These are phyloP conservation scores for Nemophila menziesii DNA, from an alignment of 257 asterid species.

Conservation along the genomic window DNA sequence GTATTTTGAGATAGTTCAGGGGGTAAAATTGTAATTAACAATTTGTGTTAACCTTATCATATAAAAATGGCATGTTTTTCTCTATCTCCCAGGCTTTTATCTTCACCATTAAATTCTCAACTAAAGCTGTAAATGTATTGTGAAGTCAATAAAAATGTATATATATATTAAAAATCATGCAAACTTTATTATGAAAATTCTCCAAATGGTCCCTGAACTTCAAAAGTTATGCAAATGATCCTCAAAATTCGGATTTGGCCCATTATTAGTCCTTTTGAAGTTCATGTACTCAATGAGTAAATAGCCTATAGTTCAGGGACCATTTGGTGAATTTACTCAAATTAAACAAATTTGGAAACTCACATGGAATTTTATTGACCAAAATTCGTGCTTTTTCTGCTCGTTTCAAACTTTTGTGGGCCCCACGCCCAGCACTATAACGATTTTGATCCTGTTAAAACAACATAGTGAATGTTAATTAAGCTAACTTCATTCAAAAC, in stretches of 20 bases:
- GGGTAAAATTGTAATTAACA: background rate
- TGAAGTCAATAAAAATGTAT: constrained; percentile 1
- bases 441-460: constrained; percentile 60
- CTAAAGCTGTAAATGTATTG: constrained; percentile 41
- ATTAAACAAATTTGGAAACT: constrained; percentile 17
- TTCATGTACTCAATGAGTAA: too few relatives aligned
- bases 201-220: too few relatives aligned
- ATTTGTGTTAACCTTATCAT: constrained; percentile 36
- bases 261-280: too few relatives aligned
- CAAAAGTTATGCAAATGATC: too few relatives aligned
- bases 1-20: too few relatives aligned
- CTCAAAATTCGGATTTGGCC: too few relatives aligned
- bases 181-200: background rate
- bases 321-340: too few relatives aligned
- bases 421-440: constrained; percentile 75
- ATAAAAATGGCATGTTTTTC: constrained; percentile 52
- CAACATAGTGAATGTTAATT: constrained; percentile 1
- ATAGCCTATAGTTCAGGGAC: too few relatives aligned
- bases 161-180: background rate
- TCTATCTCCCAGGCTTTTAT: constrained; percentile 69
- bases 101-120: constrained; percentile 44
- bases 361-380: constrained; percentile 59
- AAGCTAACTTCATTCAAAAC: background rate
- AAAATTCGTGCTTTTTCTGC: constrained; percentile 69
- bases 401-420: constrained; percentile 70